Percentiles rank a stretch among this genome's conserved stretches.
These are phyloP conservation scores for Tulasnella sp. DNA, from an alignment of 768 basidiomycete species.

Conservation along the genomic window DNA sequence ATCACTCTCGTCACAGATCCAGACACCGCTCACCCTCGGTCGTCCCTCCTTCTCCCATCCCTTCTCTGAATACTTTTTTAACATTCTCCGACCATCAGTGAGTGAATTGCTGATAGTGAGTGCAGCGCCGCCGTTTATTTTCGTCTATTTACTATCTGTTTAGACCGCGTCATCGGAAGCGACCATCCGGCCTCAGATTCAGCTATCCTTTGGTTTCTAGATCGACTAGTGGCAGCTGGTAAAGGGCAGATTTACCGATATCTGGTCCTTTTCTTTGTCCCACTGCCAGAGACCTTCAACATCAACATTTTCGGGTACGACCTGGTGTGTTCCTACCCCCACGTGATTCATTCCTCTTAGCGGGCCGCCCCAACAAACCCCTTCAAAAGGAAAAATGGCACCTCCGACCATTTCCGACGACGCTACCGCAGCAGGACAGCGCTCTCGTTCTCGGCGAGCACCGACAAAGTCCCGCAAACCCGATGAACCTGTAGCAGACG, in stretches of 20 bases:
- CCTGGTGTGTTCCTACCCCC: not conserved
- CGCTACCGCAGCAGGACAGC: constrained; percentile 10
- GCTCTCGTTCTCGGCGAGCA: constrained; percentile 6
- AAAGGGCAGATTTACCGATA: not conserved
- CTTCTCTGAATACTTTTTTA: not conserved
- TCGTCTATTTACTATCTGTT: constrained; percentile 25
- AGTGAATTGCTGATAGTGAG: not conserved
- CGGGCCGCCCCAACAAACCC: constrained; percentile 9
- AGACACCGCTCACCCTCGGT: not conserved
- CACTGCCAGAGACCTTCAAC: not conserved
- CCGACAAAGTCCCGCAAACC: not conserved
- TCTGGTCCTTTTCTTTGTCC: not conserved
- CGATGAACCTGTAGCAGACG: not conserved
- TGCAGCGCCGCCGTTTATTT: constrained; percentile 20
- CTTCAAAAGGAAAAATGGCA: constrained; percentile 18
- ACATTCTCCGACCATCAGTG: not conserved
- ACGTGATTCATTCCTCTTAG: constrained; percentile 4
- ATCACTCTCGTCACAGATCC: not conserved
- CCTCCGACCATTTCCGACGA: constrained; percentile 12
- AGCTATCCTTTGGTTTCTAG: not conserved
- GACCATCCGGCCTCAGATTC: not conserved
- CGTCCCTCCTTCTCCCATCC: constrained; percentile 1
- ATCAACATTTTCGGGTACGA: constrained; percentile 5
- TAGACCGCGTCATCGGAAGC: constrained; percentile 12
- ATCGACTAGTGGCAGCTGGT: not conserved